phyloP scores from a whole-genome alignment of 164 flowering plant genomes.

The Santalum album region DNA sequence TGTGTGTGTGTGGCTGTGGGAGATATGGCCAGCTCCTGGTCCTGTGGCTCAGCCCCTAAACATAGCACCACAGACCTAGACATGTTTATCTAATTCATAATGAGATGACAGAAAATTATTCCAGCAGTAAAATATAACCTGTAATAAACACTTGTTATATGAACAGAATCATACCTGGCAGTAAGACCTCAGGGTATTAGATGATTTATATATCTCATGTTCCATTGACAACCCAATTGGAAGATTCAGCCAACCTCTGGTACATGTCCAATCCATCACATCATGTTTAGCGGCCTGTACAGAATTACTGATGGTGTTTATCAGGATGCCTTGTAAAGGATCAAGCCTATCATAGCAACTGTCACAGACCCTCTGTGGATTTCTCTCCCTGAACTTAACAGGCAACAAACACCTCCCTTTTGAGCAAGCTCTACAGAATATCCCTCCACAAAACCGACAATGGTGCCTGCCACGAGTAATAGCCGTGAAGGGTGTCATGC shows the following conservation, averaged over 20 bases:
- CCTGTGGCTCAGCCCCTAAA: no score
- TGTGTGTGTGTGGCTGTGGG: no score
- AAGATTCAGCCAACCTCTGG: slow-evolving; percentile 84
- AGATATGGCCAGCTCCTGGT: no score
- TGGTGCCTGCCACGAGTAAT: slow-evolving; percentile 93
- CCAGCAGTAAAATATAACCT: background rate
- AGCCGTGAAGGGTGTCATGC: slow-evolving; percentile 71
- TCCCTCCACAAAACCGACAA: slow-evolving; percentile 93
- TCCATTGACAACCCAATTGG: slow-evolving; percentile 93
- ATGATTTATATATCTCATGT: slow-evolving; percentile 82
- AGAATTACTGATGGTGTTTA: slow-evolving; percentile 80
- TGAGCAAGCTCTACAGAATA: slow-evolving; percentile 74
- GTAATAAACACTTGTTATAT: background rate
- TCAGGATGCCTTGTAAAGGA: slow-evolving; percentile 67
- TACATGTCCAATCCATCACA: slow-evolving; percentile 82
- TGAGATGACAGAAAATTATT: no score
- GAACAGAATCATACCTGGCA: slow-evolving; percentile 41
- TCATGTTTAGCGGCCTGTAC: slow-evolving; percentile 84
- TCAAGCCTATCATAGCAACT: slow-evolving; percentile 89
- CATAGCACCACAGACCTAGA: no score
- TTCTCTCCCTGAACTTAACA: slow-evolving; percentile 77
- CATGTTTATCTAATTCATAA: no score
- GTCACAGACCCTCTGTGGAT: slow-evolving; percentile 94
- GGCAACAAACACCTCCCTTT: slow-evolving; percentile 91
- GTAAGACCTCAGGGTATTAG: slow-evolving; percentile 61